These are phyloP conservation scores for Chlamydomonas asymmetrica DNA, from an alignment of 139 green algal genomes.

Conservation along the genomic window DNA sequence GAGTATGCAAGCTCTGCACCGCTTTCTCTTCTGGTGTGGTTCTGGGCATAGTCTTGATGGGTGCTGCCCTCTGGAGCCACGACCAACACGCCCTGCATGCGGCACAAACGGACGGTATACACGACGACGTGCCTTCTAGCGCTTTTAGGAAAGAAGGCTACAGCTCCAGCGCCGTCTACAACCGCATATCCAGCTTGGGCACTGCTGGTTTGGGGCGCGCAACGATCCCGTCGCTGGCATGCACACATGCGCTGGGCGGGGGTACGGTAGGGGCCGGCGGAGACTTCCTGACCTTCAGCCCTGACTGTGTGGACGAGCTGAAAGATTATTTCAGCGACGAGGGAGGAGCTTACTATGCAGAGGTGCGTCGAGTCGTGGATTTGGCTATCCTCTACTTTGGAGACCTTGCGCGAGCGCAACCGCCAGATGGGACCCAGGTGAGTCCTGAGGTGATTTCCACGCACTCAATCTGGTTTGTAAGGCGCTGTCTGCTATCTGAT, in stretches of 20 bases:
- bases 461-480: neutral
- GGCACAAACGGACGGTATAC: neutral
- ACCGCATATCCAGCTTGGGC: neutral
- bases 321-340: neutral
- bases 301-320: neutral
- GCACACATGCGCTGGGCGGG: slow-evolving; percentile 20
- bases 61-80: neutral
- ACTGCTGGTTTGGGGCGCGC: too few relatives aligned
- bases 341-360: slow-evolving; percentile 1
- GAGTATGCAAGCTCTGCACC: too few relatives aligned
- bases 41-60: too few relatives aligned
- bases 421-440: neutral
- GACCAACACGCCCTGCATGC: neutral
- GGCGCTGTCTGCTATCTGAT: slow-evolving; percentile 16
- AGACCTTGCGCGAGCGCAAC: neutral
- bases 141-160: neutral
- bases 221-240: too few relatives aligned
- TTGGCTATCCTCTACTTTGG: slow-evolving; percentile 5
- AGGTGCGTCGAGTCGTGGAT: slow-evolving; percentile 15
- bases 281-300: slow-evolving; percentile 6
- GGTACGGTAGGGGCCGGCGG: slow-evolving; percentile 12
- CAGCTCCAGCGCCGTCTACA: neutral
- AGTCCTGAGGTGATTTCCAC: neutral
- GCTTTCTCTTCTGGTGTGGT: too few relatives aligned
- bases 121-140: neutral